Conservation (phyloP, 371 early-diverging fungal genomes). For the Smittium culicis region DNA sequence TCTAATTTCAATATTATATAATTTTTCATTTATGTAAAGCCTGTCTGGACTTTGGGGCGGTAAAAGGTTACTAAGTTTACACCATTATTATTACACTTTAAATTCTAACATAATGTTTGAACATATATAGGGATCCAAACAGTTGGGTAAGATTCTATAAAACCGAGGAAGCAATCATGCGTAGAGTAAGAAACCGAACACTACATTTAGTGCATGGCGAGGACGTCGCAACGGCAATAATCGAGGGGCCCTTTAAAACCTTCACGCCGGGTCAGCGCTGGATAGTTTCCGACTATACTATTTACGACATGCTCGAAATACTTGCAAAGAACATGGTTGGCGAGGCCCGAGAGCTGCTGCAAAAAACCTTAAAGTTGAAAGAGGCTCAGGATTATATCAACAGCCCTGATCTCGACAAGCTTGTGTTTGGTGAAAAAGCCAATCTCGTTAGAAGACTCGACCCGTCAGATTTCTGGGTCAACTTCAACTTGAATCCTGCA, state of each 20-base stretch:
- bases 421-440: not conserved
- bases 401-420: not conserved
- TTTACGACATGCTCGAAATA: conserved; percentile 24
- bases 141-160: conserved; percentile 36
- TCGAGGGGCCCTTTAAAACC: not conserved
- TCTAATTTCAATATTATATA: too few species aligned
- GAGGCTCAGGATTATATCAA: not conserved
- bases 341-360: not conserved
- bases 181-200: conserved; percentile 25
- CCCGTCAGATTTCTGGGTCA: conserved; percentile 12
- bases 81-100: too few species aligned
- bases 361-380: not conserved
- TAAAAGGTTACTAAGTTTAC: conserved; percentile 3
- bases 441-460: conserved; percentile 7
- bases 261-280: conserved; percentile 17
- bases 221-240: conserved; percentile 37
- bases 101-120: too few species aligned
- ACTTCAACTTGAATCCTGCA: conserved; percentile 15
- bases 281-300: conserved; percentile 25
- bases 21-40: too few species aligned
- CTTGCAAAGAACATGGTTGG: conserved; percentile 3
- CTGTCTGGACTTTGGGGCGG: conserved; percentile 42
- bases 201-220: conserved; percentile 41
- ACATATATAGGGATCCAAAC: conserved; percentile 31
- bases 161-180: conserved; percentile 25